phyloP scores from a whole-genome alignment of 1,139 yeast species.

The Hemisphaericaspora lyxosophila region DNA sequence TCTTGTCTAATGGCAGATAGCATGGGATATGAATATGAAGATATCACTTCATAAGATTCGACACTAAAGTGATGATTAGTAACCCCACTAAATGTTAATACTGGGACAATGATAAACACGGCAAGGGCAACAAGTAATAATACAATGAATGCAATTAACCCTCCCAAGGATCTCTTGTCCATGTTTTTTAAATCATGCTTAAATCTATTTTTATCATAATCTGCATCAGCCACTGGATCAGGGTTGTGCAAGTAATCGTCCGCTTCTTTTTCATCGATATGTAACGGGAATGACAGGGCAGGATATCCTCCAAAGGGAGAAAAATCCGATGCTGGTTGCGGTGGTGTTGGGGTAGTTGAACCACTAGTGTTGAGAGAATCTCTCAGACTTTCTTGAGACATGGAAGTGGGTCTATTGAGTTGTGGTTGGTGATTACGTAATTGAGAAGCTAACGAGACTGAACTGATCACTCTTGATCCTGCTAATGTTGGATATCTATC shows the following conservation, averaged over 20 bases:
- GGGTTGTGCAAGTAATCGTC: slow-evolving; percentile 94
- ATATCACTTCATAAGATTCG: slow-evolving; percentile 43
- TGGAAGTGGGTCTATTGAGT: neutral
- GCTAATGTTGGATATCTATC: slow-evolving; percentile 59
- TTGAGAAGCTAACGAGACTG: slow-evolving; percentile 40
- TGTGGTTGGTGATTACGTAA: slow-evolving; percentile 12
- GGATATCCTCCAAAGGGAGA: slow-evolving; percentile 97
- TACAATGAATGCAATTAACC: slow-evolving; percentile 55
- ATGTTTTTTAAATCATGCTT: slow-evolving; percentile 57
- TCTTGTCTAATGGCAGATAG: slow-evolving; percentile 60
- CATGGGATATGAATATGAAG: slow-evolving; percentile 59
- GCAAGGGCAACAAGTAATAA: slow-evolving; percentile 57
- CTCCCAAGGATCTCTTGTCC: slow-evolving; percentile 61
- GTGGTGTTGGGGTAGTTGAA: neutral
- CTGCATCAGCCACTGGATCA: slow-evolving; percentile 86
- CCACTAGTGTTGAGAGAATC: slow-evolving; percentile 3
- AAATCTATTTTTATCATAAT: slow-evolving; percentile 67
- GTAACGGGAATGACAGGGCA: slow-evolving; percentile 81
- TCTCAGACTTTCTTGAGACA: slow-evolving; percentile 7
- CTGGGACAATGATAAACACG: slow-evolving; percentile 72
- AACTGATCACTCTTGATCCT: slow-evolving; percentile 49
- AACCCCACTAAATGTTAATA: slow-evolving; percentile 71
- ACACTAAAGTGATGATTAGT: slow-evolving; percentile 30
- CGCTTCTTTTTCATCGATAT: slow-evolving; percentile 85
- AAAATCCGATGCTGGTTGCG: slow-evolving; percentile 31